phyloP scores from a whole-genome alignment of 2,329 filamentous ascomycete species.

The Sporothrix inflata region DNA sequence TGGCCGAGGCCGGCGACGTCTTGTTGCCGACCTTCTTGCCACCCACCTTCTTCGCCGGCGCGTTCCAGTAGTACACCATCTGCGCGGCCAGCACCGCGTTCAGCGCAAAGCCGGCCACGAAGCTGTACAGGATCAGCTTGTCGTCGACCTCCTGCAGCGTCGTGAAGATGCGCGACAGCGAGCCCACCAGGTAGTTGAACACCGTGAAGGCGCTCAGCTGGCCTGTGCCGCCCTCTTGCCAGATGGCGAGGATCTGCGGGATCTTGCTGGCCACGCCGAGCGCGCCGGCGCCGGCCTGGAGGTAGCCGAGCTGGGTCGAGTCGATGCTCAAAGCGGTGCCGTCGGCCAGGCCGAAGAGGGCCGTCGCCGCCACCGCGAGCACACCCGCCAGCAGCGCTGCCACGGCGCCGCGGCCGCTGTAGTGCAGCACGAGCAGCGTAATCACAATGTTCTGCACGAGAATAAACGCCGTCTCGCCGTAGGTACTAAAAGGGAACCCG shows the following conservation, averaged over 20 bases:
- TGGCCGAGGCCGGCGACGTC: neutral
- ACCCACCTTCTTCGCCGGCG: constrained; percentile 37
- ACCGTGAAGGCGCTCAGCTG: constrained; percentile 97
- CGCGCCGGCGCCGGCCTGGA: constrained; percentile 83
- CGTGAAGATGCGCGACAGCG: constrained; percentile 93
- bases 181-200: constrained; percentile 96
- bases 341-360: constrained; percentile 59
- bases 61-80: constrained; percentile 97
- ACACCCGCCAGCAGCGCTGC: constrained; percentile 80
- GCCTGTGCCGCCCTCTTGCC: constrained; percentile 82
- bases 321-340: constrained; percentile 60
- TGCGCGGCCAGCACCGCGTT: constrained; percentile 85
- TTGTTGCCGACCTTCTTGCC: constrained; percentile 14
- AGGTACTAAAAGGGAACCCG: constrained; percentile 94
- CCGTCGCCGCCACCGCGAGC: constrained; percentile 68
- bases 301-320: constrained; percentile 70
- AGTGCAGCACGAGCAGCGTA: constrained; percentile 82
- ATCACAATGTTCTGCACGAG: constrained; percentile 91
- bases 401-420: constrained; percentile 67
- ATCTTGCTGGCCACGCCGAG: constrained; percentile 88
- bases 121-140: constrained; percentile 92
- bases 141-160: constrained; percentile 97
- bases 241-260: constrained; percentile 89
- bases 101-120: constrained; percentile 86
- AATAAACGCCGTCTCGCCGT: constrained; percentile 91